Conservation (phyloP, 2,329 filamentous ascomycete species). For the Scytalidium sp. region DNA sequence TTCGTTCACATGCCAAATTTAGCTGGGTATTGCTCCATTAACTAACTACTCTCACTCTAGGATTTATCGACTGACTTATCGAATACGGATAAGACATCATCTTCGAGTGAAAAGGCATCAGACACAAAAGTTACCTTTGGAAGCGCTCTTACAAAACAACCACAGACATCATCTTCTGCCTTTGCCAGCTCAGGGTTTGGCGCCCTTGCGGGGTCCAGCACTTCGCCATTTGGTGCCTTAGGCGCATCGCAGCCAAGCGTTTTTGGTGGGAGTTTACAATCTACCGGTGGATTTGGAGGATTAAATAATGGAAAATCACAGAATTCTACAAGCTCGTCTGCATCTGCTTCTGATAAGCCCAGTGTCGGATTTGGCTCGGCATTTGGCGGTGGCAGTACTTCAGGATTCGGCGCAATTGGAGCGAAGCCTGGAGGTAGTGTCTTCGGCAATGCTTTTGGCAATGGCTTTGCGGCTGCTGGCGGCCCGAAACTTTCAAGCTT, state of each 20-base stretch:
- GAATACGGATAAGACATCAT: constrained; percentile 4
- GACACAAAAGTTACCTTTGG: constrained; percentile 15
- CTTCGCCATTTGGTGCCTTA: constrained; percentile 62
- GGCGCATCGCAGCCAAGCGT: constrained; percentile 45
- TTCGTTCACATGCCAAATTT: not conserved
- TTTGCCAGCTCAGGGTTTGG: constrained; percentile 69
- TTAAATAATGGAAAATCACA: constrained; percentile 34
- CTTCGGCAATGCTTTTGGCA: constrained; percentile 36
- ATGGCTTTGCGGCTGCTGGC: constrained; percentile 35
- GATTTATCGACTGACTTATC: constrained; percentile 1
- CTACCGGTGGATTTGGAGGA: constrained; percentile 44
- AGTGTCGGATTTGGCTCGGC: constrained; percentile 30
- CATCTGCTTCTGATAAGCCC: constrained; percentile 17
- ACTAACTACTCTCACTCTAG: not conserved
- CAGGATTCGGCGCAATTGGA: constrained; percentile 24
- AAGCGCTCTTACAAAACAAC: constrained; percentile 22
- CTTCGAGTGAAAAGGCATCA: constrained; percentile 9
- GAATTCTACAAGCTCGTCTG: constrained; percentile 1
- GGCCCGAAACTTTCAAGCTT: constrained; percentile 61
- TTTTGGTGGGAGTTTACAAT: constrained; percentile 39
- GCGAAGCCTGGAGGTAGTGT: constrained; percentile 37
- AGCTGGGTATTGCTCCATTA: too few relatives aligned
- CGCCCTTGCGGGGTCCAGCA: constrained; percentile 56
- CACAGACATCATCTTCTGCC: constrained; percentile 52
- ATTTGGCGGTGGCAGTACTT: constrained; percentile 18